Base-by-base conservation (phyloP, 2,329 filamentous ascomycete genomes). In the Myriosclerotinia scirpicola region DNA sequence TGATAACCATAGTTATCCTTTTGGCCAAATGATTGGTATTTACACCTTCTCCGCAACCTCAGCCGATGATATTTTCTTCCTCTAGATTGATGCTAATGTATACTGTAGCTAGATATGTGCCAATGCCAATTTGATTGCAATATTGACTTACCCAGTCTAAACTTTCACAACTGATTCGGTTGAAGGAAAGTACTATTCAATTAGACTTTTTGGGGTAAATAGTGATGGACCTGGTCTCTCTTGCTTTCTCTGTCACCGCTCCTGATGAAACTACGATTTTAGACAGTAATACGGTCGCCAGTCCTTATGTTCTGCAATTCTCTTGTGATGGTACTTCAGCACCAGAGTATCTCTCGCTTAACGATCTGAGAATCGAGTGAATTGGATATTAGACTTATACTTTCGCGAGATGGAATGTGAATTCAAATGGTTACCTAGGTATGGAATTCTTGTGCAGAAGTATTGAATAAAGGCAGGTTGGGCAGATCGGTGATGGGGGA, bases 391-490 rank as follows among this genome's bases (percentile, higher is more conserved):
- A 3, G n/a, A 36, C 7, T 20, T 15, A 8, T 2, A 1, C 3
- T 11, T 17, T 48, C 20, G 5, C 17, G 11, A 15, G 3, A 15
- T 38, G 42, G 7, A 34, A 17, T 9, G 44, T 38, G 8, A 17
- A 5, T 30, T 17, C 17, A 44, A 22, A 48, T 8, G n/a, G 4
- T 2, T 22, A 38, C n/a, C n/a, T n/a, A n/a, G n/a, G n/a, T n/a
- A n/a, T n/a, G n/a, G n/a, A n/a, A 65, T 60, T 67, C 55, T 42
- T 67, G 58, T 60, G 66, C 66, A 53, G 69, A 68, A 60, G 69
- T 63, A 30, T 74, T 72, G 79, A 83, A 75, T 78, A 73, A 78
- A 76, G 82, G 69, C 76, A 77, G 60, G 66, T 79, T 70, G 68
- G 30, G 30, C 30, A 5, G 30, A 34, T 34, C 30, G 30, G 30